Evolutionary conservation across 1,139 yeast species (phyloP).

Genomic region (Meyerozyma carpophila): DNA sequence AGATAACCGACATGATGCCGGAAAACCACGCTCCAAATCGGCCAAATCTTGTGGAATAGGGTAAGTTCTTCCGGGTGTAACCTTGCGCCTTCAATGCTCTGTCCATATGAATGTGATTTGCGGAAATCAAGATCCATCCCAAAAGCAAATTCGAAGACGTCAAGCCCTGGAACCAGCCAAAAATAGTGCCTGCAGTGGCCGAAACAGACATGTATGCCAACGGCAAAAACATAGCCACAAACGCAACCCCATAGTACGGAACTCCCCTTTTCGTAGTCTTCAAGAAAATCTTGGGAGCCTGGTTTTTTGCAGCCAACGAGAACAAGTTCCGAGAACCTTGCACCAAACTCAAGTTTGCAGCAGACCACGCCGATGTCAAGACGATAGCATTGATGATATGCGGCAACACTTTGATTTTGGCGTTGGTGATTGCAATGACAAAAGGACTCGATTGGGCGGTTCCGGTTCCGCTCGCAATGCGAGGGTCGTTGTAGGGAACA

Average conservation of each 20-base stretch:
- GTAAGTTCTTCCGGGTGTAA: constrained; percentile 27
- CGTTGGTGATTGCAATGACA: constrained; percentile 47
- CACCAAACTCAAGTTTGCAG: constrained; percentile 41
- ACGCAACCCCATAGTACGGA: constrained; percentile 33
- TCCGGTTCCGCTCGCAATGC: constrained; percentile 34
- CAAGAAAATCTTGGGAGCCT: constrained; percentile 43
- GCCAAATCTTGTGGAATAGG: constrained; percentile 24
- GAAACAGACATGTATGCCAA: constrained; percentile 23
- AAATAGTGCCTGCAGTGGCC: constrained; percentile 18
- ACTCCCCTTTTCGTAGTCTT: constrained; percentile 38
- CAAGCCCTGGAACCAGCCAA: constrained; percentile 23
- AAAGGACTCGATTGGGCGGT: constrained; percentile 51
- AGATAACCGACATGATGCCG: constrained; percentile 23
- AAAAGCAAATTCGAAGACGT: constrained; percentile 19
- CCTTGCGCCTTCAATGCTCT: constrained; percentile 36
- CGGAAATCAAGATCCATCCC: constrained; percentile 24
- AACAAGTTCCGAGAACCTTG: constrained; percentile 39
- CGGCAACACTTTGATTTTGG: constrained; percentile 45
- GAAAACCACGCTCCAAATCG: constrained; percentile 31
- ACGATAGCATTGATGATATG: constrained; percentile 47
- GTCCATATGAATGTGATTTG: constrained; percentile 26
- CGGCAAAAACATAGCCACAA: constrained; percentile 20
- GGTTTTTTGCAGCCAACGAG: constrained; percentile 43
- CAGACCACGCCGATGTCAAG: constrained; percentile 48
- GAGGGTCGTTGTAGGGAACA: constrained; percentile 38